Conservation (phyloP, 345 rosid genomes). For the Geranium rotundifolium region DNA sequence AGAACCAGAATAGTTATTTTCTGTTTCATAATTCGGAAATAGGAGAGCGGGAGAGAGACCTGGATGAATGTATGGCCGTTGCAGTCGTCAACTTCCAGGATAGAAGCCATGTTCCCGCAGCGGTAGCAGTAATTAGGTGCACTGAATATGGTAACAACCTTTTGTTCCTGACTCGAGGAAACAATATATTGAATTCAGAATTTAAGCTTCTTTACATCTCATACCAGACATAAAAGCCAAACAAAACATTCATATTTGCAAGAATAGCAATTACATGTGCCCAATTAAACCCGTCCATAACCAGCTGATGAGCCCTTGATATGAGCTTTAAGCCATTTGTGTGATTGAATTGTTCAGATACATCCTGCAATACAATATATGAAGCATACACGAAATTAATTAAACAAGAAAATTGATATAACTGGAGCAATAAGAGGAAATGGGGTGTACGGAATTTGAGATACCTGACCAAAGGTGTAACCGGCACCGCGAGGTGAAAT, state of each 20-base stretch:
- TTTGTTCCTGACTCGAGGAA: constrained; percentile 69
- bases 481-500: constrained; percentile 99
- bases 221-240: background rate
- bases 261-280: constrained; percentile 51
- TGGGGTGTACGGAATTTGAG: background rate
- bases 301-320: constrained; percentile 97
- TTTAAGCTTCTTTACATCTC: background rate
- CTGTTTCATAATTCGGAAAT: too few species aligned
- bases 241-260: too few species aligned
- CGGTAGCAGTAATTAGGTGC: constrained; percentile 98
- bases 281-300: constrained; percentile 98
- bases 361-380: constrained; percentile 41
- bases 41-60: constrained; percentile 30
- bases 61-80: constrained; percentile 80
- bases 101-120: constrained; percentile 99
- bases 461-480: constrained; percentile 94
- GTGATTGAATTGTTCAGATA: constrained; percentile 95
- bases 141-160: constrained; percentile 94
- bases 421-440: background rate
- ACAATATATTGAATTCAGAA: constrained; percentile 6
- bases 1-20: too few species aligned
- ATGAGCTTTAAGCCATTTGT: constrained; percentile 78
- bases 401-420: background rate
- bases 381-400: constrained; percentile 7
- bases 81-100: constrained; percentile 95